Evolutionary conservation across 2,329 filamentous ascomycete species (phyloP).

Genomic region (Claviceps pazoutovae): DNA sequence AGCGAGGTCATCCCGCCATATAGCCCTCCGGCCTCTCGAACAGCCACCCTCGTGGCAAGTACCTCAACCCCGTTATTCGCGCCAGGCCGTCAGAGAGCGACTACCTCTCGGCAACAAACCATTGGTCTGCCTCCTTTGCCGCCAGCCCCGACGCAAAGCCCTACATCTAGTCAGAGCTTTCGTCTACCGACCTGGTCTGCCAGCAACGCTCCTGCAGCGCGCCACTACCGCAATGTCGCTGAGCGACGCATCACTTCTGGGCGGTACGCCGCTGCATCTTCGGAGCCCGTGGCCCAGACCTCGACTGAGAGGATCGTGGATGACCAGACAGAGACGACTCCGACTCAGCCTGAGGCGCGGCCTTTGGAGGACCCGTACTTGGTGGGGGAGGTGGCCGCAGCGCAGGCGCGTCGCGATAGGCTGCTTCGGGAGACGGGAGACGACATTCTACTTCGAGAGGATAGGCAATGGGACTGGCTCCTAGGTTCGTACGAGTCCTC

Average conservation of each 20-base stretch:
- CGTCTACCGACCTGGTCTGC: conserved; percentile 46
- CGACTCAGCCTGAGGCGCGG: conserved; percentile 14
- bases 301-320: conserved; percentile 1
- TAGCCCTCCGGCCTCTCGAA: conserved; percentile 19
- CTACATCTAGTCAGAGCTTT: conserved; percentile 37
- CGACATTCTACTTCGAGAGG: conserved; percentile 41
- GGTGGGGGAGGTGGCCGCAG: conserved; percentile 52
- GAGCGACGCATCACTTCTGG: conserved; percentile 41
- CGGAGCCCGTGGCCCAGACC: conserved; percentile 12
- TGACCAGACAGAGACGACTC: background rate
- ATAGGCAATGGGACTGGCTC: conserved; percentile 47
- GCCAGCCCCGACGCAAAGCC: conserved; percentile 20
- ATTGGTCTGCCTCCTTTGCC: conserved; percentile 39
- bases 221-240: conserved; percentile 51
- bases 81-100: conserved; percentile 10
- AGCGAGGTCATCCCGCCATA: conserved; percentile 37
- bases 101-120: conserved; percentile 18
- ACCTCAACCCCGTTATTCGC: conserved; percentile 3
- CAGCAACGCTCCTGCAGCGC: conserved; percentile 36
- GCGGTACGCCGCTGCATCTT: conserved; percentile 19
- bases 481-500: conserved; percentile 30
- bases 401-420: conserved; percentile 40
- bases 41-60: conserved; percentile 2
- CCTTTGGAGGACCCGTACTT: conserved; percentile 54
- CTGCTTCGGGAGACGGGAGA: conserved; percentile 41